Evolutionary conservation across 108 stramenopile genomes (phyloP), one percentile per base, ranked within the genome.

Genomic region (Cyclotella sp.): DNA sequence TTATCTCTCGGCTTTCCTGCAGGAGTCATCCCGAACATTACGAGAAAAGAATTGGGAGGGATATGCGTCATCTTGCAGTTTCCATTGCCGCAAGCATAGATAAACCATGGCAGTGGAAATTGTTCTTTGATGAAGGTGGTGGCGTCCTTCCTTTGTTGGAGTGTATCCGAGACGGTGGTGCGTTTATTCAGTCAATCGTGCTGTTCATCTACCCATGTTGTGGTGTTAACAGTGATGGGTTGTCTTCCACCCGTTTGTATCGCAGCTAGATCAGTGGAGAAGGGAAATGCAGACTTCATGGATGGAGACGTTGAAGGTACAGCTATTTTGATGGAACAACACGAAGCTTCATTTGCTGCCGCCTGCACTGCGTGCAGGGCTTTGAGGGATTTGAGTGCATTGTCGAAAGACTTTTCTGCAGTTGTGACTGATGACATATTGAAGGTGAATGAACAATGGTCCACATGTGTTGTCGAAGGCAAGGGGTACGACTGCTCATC

Each of bases 401-500:
- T 95, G 9, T 88, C 88, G 7, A 67, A 81, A 40, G 91, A 92
- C 27, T 83, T 95, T 54, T 70, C 85, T 14, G 89, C 90, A 1
- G 85, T 95, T 24, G 80, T 95, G 27, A 92, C 91, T 21, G 93
- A 95, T 85, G 80, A 82, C 46, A 84, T 95, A 24, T 65, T 95
- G 54, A 84, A 89, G 51, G 89, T 83, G 60, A 88, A 91, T 62
- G 79, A 79, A 19, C 80, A 65, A 22, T 86, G 71, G 63, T 70
- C 65, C 19, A 77, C 87, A 5, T 78, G 75, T 77, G 75, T 76
- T 9, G 65, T 77, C 21, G 70, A 81, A 69, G 67, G 40, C 12
- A 63, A 66, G 19, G 79, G 79, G 1, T 61, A 75, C 41, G 68
- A 76, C 44, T 76, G 78, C 44, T 76, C 72, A 16, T 64, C 62